Evolutionary conservation across 805 yeast species (phyloP).

Genomic region (Vanderwaltozyma verrucispora): DNA sequence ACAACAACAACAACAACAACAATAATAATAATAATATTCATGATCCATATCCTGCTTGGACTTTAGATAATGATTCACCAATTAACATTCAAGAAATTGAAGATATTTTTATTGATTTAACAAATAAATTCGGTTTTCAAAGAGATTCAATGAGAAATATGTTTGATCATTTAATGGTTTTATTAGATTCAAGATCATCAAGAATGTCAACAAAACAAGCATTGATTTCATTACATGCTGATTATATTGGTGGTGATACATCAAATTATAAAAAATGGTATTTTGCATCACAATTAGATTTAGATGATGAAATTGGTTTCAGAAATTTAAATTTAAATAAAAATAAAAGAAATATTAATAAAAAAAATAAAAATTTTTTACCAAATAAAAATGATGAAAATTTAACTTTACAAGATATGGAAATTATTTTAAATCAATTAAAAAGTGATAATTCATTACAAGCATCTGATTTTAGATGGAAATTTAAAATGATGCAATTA

Average conservation of each 20-base stretch:
- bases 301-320: conserved; percentile 59
- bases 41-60: conserved; percentile 99
- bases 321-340: conserved; percentile 55
- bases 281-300: conserved; percentile 70
- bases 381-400: conserved; percentile 48
- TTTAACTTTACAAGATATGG: conserved; percentile 50
- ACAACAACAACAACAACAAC: not conserved
- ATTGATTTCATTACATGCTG: conserved; percentile 68
- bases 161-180: conserved; percentile 79
- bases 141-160: conserved; percentile 88
- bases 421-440: conserved; percentile 46
- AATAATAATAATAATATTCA: conserved; percentile 16
- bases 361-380: conserved; percentile 44
- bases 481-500: conserved; percentile 44
- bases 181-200: conserved; percentile 73
- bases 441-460: conserved; percentile 79
- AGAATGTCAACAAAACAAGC: conserved; percentile 88
- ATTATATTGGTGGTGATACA: conserved; percentile 78
- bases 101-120: conserved; percentile 72
- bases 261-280: conserved; percentile 90
- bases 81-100: conserved; percentile 73
- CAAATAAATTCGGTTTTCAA: conserved; percentile 80
- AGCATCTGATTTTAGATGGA: conserved; percentile 84
- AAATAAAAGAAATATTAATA: conserved; percentile 68
- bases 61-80: conserved; percentile 87